These are phyloP conservation scores for Alternaria solani DNA, from an alignment of 2,329 filamentous ascomycete species.

Conservation along the genomic window DNA sequence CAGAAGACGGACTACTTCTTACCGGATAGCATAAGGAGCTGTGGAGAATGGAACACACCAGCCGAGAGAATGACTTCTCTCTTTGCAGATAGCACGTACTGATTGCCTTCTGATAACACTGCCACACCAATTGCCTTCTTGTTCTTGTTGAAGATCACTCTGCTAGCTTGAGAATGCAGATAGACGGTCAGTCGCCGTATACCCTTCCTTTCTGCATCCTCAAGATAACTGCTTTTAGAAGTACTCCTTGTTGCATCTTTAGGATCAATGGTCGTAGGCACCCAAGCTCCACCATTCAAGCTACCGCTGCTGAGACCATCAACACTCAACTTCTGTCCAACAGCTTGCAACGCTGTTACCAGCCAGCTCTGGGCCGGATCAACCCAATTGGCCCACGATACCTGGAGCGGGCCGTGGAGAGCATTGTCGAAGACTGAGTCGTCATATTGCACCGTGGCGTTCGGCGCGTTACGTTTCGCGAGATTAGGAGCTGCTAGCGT, in stretches of 20 bases:
- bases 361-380: too few species aligned
- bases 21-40: slow-evolving; percentile 50
- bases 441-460: slow-evolving; percentile 32
- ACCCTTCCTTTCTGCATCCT: too few species aligned
- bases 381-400: slow-evolving; percentile 30
- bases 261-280: slow-evolving; percentile 43
- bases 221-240: too few species aligned
- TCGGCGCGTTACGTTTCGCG: slow-evolving; percentile 25
- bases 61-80: slow-evolving; percentile 1
- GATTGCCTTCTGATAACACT: too few species aligned
- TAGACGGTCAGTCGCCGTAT: too few species aligned
- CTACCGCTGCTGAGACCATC: slow-evolving; percentile 34
- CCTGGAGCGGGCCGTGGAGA: slow-evolving; percentile 30
- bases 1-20: too few species aligned
- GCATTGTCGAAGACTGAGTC: slow-evolving; percentile 22
- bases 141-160: too few species aligned
- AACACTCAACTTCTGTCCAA: slow-evolving; percentile 27
- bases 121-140: too few species aligned
- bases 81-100: too few species aligned
- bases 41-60: slow-evolving; percentile 30
- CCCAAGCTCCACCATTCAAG: slow-evolving; percentile 31
- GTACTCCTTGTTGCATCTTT: slow-evolving; percentile 19
- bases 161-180: too few species aligned
- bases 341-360: slow-evolving; percentile 27
- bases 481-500: slow-evolving; percentile 42